Conservation (phyloP, 805 yeast genomes). For the Monosporozyma servazzii region DNA sequence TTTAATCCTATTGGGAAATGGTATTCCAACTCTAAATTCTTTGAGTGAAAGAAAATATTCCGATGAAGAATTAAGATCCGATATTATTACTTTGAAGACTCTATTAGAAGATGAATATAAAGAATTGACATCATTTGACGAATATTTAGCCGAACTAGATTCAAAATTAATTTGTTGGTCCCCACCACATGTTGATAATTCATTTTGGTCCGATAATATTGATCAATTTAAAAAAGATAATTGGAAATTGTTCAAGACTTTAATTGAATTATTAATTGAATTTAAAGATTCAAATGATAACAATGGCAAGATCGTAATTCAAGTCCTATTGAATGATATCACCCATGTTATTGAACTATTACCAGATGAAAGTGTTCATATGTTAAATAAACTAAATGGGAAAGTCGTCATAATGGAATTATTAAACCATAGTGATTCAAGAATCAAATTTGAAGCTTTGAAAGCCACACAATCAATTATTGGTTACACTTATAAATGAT, state of each 20-base stretch:
- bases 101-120: constrained; percentile 64
- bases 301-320: constrained; percentile 33
- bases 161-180: constrained; percentile 76
- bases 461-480: constrained; percentile 92
- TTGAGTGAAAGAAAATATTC: constrained; percentile 86
- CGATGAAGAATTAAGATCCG: constrained; percentile 80
- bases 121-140: constrained; percentile 84
- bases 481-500: constrained; percentile 52
- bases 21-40: constrained; percentile 55
- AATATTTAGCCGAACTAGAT: constrained; percentile 75
- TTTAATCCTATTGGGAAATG: constrained; percentile 63
- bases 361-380: constrained; percentile 47
- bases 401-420: constrained; percentile 79
- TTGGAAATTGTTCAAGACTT: constrained; percentile 60
- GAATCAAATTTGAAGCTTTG: constrained; percentile 89
- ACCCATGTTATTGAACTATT: constrained; percentile 49
- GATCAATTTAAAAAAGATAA: constrained; percentile 65
- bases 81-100: constrained; percentile 49
- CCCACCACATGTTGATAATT: constrained; percentile 82
- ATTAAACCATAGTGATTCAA: constrained; percentile 70
- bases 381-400: constrained; percentile 47
- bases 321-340: constrained; percentile 62
- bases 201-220: constrained; percentile 84
- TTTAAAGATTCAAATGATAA: constrained; percentile 29
- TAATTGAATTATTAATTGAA: constrained; percentile 43